A percentile compares a stretch with the other conserved stretches of the same genome.
phyloP scores from a whole-genome alignment of 1,139 yeast genomes.

The Lodderomyces margitis region DNA sequence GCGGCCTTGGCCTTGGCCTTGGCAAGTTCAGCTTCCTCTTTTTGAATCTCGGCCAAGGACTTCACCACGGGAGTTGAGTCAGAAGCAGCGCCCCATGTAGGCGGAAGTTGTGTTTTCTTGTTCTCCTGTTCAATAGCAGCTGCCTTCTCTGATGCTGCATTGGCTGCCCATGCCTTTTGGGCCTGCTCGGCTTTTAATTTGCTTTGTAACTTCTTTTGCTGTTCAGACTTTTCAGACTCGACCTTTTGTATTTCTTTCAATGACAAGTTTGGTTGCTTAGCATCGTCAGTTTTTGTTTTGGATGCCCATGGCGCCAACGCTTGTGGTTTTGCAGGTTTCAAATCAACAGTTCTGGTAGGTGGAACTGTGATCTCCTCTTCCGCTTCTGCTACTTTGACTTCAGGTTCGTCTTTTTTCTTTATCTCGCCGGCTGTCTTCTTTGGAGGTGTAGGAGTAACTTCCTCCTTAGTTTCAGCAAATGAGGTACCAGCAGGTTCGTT shows the following conservation, averaged over 20 bases:
- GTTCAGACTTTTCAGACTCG: constrained; percentile 55
- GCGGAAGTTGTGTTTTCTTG: constrained; percentile 39
- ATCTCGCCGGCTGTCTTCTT: background rate
- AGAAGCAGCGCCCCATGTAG: constrained; percentile 50
- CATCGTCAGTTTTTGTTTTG: constrained; percentile 13
- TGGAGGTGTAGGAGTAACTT: background rate
- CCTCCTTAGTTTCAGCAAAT: background rate
- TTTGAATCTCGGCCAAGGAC: constrained; percentile 47
- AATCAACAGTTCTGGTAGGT: constrained; percentile 11
- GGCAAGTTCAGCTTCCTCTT: constrained; percentile 43
- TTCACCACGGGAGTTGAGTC: constrained; percentile 20
- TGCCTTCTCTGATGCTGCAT: constrained; percentile 26
- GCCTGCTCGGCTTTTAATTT: constrained; percentile 31
- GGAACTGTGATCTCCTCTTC: constrained; percentile 7
- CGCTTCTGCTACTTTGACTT: background rate
- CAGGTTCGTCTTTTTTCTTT: background rate
- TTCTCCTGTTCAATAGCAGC: constrained; percentile 12
- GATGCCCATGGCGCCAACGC: constrained; percentile 20
- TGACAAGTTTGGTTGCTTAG: constrained; percentile 49
- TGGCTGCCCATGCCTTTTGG: constrained; percentile 19
- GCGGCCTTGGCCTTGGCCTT: constrained; percentile 23
- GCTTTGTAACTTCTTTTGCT: constrained; percentile 35
- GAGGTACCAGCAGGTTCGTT: constrained; percentile 13
- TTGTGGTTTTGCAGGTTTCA: constrained; percentile 24
- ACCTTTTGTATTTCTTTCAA: constrained; percentile 69